phyloP scores from a whole-genome alignment of 805 yeast genomes.

The Yarrowia divulgata region DNA sequence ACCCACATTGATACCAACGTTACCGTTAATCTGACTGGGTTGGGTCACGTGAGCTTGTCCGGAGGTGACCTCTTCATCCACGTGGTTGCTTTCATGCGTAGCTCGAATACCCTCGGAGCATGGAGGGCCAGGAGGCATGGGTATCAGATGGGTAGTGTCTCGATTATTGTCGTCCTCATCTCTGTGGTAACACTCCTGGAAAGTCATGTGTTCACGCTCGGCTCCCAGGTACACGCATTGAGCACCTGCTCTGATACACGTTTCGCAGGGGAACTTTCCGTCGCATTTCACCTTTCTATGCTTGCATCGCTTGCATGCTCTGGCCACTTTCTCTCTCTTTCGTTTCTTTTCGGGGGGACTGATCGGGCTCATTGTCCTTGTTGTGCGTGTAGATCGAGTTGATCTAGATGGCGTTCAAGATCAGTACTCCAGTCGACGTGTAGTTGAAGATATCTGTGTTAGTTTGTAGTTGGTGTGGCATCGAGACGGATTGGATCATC shows the following conservation, averaged over 20 bases:
- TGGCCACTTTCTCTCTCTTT: constrained; percentile 50
- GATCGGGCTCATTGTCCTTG: constrained; percentile 8
- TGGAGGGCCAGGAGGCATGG: constrained; percentile 25
- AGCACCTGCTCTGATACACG: constrained; percentile 54
- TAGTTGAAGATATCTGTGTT: neutral
- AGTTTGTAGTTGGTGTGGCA: neutral
- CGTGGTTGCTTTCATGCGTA: constrained; percentile 9
- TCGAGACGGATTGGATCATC: too few species aligned
- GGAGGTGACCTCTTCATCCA: constrained; percentile 6
- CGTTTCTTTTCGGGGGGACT: constrained; percentile 36
- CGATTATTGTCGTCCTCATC: constrained; percentile 13
- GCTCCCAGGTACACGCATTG: constrained; percentile 43
- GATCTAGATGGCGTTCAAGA: neutral
- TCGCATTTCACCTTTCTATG: constrained; percentile 65
- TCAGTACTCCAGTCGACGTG: too few species aligned
- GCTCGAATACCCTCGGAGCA: constrained; percentile 21
- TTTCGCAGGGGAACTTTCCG: constrained; percentile 59
- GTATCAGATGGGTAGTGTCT: constrained; percentile 16
- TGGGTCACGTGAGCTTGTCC: constrained; percentile 10
- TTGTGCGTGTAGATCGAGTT: neutral
- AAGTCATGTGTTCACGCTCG: constrained; percentile 28
- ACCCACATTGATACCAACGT: neutral
- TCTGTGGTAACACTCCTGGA: constrained; percentile 39
- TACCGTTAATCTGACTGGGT: constrained; percentile 10
- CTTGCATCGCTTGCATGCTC: constrained; percentile 65